Base-by-base conservation (phyloP, 2,329 filamentous ascomycete genomes). In the Fusarium chuoi region DNA sequence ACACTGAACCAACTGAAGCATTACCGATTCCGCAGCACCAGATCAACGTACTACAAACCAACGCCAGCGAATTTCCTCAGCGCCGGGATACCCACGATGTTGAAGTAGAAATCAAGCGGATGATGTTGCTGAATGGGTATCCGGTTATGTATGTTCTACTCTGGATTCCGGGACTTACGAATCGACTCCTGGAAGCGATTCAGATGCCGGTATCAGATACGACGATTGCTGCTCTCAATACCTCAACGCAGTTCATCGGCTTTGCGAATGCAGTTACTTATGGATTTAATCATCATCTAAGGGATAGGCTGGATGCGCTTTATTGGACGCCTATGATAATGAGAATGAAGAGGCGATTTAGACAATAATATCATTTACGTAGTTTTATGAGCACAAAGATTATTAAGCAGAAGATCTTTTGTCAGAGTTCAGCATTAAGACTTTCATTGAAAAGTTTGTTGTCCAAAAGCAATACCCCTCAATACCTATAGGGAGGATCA, bases 61-160 rank as follows among this genome's bases (percentile, higher is more conserved):
- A 77, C 30, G 46, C 36, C 14, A 77, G 75, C 64, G 75, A 77
- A n/a, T 77, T 77, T 9, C 75, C 75, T 15, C 76, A 76, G 7
- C 73, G 75, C 11, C 67, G 73, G 41, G 61, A 41, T 9, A 55
- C 67, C 0, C 62, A 55, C 22, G 67, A 77, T 18, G 64, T 77
- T 14, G 75, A 77, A 49, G 45, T 68, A 1, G 75, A 77, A 44
- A 71, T 78, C 26, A 78, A 74, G 48, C 51, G 74, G 12, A 78
- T 78, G 76, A 75, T 78, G 72, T 57, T 78, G 3, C 48, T 78
- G 5, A 78, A 78, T 33, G 75, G 52, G 5, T 78, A 78, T n/a
- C 76, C 76, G 11, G 59, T 78, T 14, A 69, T 78, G 66, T 78
- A 78, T 17, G 70, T 78, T 5, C 38, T 78, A 2, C 64, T 78